Conservation (phyloP, 306 rosid species). For the Vigna trinervia region DNA sequence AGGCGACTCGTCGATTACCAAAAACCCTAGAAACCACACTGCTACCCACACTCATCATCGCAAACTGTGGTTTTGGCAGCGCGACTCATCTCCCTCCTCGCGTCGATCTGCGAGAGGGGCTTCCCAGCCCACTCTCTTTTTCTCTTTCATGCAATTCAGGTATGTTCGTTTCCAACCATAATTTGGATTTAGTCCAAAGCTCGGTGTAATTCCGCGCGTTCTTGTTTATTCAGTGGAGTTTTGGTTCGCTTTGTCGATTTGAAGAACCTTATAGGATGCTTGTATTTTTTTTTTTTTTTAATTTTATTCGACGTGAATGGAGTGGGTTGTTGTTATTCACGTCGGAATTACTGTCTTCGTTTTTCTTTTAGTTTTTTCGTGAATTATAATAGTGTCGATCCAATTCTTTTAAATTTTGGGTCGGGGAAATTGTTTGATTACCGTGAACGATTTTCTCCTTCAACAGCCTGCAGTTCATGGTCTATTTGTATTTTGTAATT, state of each 20-base stretch:
- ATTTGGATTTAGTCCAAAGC: neutral
- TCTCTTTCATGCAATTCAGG: constrained; percentile 33
- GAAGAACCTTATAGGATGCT: neutral
- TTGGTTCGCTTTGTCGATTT: neutral
- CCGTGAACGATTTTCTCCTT: no score
- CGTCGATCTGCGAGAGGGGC: constrained; percentile 49
- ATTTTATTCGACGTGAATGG: neutral
- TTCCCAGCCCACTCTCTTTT: constrained; percentile 40
- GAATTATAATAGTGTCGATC: neutral
- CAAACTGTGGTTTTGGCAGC: neutral
- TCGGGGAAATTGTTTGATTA: no score
- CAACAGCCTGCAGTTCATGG: neutral
- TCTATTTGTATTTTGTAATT: neutral
- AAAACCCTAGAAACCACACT: constrained; percentile 48
- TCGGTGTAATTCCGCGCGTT: neutral
- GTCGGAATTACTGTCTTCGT: neutral
- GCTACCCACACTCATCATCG: neutral
- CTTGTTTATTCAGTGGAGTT: neutral
- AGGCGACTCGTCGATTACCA: constrained; percentile 16
- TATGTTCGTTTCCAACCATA: constrained; percentile 31
- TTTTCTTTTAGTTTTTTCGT: neutral
- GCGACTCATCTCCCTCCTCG: neutral
- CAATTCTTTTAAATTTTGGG: no score
- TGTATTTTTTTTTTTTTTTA: neutral
- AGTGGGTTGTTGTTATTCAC: neutral